A percentile compares a stretch with the other conserved stretches of the same genome.
These are phyloP conservation scores for Collybia sordida DNA, from an alignment of 768 basidiomycete genomes.

Conservation along the genomic window DNA sequence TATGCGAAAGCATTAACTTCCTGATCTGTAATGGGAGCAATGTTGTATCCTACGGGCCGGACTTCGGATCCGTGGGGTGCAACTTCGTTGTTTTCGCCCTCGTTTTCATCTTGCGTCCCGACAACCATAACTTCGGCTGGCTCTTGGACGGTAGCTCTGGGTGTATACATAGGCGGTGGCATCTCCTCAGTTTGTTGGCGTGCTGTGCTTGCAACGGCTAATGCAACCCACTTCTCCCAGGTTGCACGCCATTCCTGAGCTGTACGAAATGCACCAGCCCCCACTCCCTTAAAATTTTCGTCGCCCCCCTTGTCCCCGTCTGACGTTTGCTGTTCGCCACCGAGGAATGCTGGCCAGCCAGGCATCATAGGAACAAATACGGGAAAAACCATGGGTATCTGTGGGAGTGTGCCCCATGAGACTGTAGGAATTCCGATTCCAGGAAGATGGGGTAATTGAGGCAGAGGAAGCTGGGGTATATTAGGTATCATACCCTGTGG, in stretches of 20 bases:
- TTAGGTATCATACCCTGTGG: conserved; percentile 51
- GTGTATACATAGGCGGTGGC: conserved; percentile 76
- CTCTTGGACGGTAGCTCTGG: conserved; percentile 39
- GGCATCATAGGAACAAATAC: conserved; percentile 69
- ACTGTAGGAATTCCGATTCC: conserved; percentile 67
- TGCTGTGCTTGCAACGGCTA: conserved; percentile 50
- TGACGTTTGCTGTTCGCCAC: conserved; percentile 37
- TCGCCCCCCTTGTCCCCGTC: conserved; percentile 30
- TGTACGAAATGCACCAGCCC: conserved; percentile 43
- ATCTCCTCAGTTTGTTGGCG: conserved; percentile 47
- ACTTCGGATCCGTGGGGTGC: conserved; percentile 29
- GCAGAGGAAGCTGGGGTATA: conserved; percentile 48
- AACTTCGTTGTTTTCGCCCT: conserved; percentile 5
- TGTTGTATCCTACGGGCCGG: conserved; percentile 45
- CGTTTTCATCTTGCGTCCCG: conserved; percentile 10
- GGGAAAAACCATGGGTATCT: conserved; percentile 78
- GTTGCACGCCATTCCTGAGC: conserved; percentile 66
- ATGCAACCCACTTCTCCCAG: conserved; percentile 77
- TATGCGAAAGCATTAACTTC: conserved; percentile 73
- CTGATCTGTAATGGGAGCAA: conserved; percentile 53
- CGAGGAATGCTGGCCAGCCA: conserved; percentile 63
- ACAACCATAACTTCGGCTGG: conserved; percentile 8
- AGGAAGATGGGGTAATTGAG: conserved; percentile 62
- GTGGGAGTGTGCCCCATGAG: conserved; percentile 61
- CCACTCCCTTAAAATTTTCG: conserved; percentile 34